Conservation (phyloP, 2,329 filamentous ascomycete species). For the Plectosphaerella cucumerina region DNA sequence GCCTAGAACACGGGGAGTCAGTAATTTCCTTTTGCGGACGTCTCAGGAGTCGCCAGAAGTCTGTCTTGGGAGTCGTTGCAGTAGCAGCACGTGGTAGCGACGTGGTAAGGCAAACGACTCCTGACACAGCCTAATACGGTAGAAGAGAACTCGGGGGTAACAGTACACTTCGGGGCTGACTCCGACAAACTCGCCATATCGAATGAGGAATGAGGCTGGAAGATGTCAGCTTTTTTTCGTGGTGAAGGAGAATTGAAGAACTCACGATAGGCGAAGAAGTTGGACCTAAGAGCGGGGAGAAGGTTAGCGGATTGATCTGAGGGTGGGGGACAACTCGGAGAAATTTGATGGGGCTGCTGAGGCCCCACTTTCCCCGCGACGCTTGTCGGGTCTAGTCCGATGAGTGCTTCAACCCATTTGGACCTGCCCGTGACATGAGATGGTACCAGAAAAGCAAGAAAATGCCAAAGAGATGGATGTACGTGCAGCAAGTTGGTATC, state of each 20-base stretch:
- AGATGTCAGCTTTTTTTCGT: not conserved
- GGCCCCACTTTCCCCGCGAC: too few relatives aligned
- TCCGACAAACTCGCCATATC: conserved; percentile 23
- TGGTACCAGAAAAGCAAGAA: not conserved
- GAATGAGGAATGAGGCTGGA: conserved; percentile 19
- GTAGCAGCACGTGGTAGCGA: too few relatives aligned
- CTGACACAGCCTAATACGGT: too few relatives aligned
- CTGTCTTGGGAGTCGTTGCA: too few relatives aligned
- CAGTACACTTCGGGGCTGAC: conserved; percentile 28
- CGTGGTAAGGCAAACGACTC: too few relatives aligned
- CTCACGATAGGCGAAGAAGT: conserved; percentile 19
- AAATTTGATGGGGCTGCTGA: too few relatives aligned
- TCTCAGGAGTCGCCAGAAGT: not conserved
- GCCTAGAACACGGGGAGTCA: too few relatives aligned
- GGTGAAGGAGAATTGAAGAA: not conserved
- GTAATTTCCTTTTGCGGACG: conserved; percentile 13
- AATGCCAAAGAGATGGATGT: not conserved
- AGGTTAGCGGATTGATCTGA: too few relatives aligned
- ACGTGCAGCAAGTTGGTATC: conserved; percentile 8
- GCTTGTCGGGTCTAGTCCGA: too few relatives aligned
- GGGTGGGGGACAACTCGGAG: too few relatives aligned
- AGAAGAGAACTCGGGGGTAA: not conserved
- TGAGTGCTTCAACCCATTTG: too few relatives aligned
- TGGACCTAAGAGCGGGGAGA: conserved; percentile 8
- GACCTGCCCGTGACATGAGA: too few relatives aligned